Evolutionary conservation across 164 flowering plant species (phyloP), one percentile per base, ranked within the genome.

Genomic region (Buxus sempervirens): DNA sequence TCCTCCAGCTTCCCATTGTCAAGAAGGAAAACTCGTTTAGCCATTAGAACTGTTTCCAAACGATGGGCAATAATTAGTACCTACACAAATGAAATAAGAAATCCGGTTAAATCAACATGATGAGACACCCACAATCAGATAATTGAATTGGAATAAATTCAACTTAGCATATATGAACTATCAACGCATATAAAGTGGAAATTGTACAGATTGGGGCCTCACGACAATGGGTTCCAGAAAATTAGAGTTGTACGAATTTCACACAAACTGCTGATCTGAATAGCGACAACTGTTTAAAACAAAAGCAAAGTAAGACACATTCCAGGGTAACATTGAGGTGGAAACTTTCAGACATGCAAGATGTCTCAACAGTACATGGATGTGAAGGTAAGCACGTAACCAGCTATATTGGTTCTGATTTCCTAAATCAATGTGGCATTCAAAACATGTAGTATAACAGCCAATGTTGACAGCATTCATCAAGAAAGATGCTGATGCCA

Each of bases 31-130:
- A 91, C 75, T 41, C 91, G 76, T n/a, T 90, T 76, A 6, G 96
- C 96, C 89, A 88, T 91, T 48, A 76, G 64, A 72, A 88, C 81
- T 15, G 97, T 91, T 75, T 90, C 97, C 78, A 88, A 45, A 16
- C 94, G 85, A 67, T 92, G 97, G 12, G 96, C 91, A 68, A 92
- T 88, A 45, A 90, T 89, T 58, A 92, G 73, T 57, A 92, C 96
- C 96, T 91, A 61, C 57, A 60, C 23, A 58, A 7, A 32, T 25
- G 2, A 54, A 18, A 45, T 45, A 24, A 13, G n/a, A 7, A 22
- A n/a, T 24, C 5, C 45, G 0, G 19, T 54, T 10, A 0, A 1
- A 54, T 51, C 26, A 19, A 10, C 24, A 12, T 64, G 15, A n/a
- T 25, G 5, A 54, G 21, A 1, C 58, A 20, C 23, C 26, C 18